Base-by-base conservation (phyloP, 2,329 filamentous ascomycete species). In the Monosporascus sp. region DNA sequence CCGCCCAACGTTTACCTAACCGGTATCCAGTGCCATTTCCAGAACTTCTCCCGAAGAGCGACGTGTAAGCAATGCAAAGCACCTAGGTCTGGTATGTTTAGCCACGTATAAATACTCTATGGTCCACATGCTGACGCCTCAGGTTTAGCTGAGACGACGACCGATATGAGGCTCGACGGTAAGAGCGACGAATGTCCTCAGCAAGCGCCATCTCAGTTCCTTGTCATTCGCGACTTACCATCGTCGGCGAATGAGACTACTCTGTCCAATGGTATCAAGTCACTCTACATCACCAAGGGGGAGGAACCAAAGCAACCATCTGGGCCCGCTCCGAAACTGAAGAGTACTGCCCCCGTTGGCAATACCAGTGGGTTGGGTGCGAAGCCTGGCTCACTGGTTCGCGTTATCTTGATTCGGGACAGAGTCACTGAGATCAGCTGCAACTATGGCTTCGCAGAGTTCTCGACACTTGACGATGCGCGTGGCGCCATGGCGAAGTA, bases 361-460 rank as follows among this genome's bases (percentile, higher is more conserved):
- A 78, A 80, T 55, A 76, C 75, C 8, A 73, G 79, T 20, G 85
- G 86, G 14, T 75, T 85, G 1, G 89, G 89, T 39, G 89, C 90
- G 4, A 82, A 80, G 52, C 83, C 86, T 34, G 84, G 85, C 20
- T 90, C 88, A n/a, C 72, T 95, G 8, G 82, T 87, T 56, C 83
- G 90, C 49, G 83, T 94, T 2, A 82, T 94, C 55, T 72, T 95
- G 25, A 85, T 94, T 62, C 82, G 90, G 51, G 88, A 93, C 64
- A 79, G 84, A 45, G 78, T 76, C 55, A 86, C 79, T 4, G 81
- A 89, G 51, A 85, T 89, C 55, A 90, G 86, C 49, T 89, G 88
- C 78, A 82, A 85, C 59, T 95, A 90, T 62, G 90, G 89, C 0
- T 95, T 95, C 69, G 90, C 85, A 1, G 90, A 95, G 68, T 95